Evolutionary conservation across 2,329 filamentous ascomycete genomes (phyloP).

Genomic region (Trichophaea hybrida): DNA sequence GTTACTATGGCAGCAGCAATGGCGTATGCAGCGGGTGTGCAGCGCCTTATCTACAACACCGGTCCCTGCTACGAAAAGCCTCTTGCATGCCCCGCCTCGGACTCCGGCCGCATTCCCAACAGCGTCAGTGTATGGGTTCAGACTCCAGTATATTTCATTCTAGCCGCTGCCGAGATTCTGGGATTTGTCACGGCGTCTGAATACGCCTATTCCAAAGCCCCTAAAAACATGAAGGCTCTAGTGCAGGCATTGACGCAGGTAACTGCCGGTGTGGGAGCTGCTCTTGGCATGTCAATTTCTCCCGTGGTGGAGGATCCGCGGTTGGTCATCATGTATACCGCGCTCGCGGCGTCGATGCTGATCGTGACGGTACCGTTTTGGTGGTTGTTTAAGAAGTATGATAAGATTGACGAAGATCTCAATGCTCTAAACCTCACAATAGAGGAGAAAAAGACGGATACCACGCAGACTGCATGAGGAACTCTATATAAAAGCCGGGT

Average conservation of each 20-base stretch:
- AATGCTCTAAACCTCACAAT: too few relatives aligned
- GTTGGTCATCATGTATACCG: background rate
- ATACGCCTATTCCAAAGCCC: constrained; percentile 60
- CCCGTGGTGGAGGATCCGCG: background rate
- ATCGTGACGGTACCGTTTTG: too few relatives aligned
- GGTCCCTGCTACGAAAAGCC: constrained; percentile 40
- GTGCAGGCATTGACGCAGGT: constrained; percentile 39
- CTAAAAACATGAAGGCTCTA: constrained; percentile 51
- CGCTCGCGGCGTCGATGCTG: background rate
- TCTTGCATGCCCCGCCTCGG: constrained; percentile 32
- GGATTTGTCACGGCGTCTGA: constrained; percentile 55
- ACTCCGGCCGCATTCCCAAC: constrained; percentile 28
- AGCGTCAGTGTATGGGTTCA: constrained; percentile 43
- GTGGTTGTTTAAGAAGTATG: too few relatives aligned
- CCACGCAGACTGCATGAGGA: too few relatives aligned
- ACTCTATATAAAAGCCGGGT: too few relatives aligned
- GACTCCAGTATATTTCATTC: constrained; percentile 39
- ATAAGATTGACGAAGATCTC: too few relatives aligned
- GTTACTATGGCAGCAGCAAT: constrained; percentile 39
- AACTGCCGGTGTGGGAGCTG: background rate
- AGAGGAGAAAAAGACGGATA: too few relatives aligned
- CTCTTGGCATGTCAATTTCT: background rate
- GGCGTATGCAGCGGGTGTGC: constrained; percentile 42
- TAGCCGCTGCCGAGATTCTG: constrained; percentile 47
- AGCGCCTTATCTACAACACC: constrained; percentile 44